Evolutionary conservation across 2,329 filamentous ascomycete species (phyloP).

Genomic region (Lachnellula occidentalis): DNA sequence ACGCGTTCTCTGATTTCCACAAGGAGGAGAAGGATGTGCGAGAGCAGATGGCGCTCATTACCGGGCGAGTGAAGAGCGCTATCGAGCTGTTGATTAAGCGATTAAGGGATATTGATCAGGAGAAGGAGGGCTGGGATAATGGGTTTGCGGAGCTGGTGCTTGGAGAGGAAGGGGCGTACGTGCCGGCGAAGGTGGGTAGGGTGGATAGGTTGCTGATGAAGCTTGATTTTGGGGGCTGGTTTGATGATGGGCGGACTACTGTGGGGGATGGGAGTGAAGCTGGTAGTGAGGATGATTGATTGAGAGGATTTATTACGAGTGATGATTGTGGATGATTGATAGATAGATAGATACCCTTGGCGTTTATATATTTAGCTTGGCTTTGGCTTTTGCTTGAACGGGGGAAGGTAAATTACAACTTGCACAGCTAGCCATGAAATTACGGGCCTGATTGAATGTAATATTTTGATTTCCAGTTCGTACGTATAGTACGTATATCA

Average conservation of each 20-base stretch:
- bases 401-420: too few species aligned
- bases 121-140: constrained; percentile 31
- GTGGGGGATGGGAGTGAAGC: constrained; percentile 7
- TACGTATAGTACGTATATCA: too few species aligned
- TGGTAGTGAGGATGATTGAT: constrained; percentile 10
- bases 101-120: constrained; percentile 49
- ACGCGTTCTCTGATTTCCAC: constrained; percentile 64
- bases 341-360: constrained; percentile 1
- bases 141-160: constrained; percentile 30
- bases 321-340: constrained; percentile 16
- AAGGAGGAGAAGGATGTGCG: constrained; percentile 67
- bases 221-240: constrained; percentile 52
- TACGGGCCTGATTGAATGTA: too few species aligned
- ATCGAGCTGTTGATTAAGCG: constrained; percentile 56
- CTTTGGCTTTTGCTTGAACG: not conserved
- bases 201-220: constrained; percentile 89
- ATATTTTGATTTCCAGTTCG: too few species aligned
- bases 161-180: constrained; percentile 50
- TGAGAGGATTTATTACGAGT: constrained; percentile 14
- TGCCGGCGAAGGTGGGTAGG: constrained; percentile 68
- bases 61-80: constrained; percentile 58
- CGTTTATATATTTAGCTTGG: not conserved
- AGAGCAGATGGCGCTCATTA: constrained; percentile 57
- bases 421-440: too few species aligned
- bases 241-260: constrained; percentile 18